Conservation (phyloP, 192 early-diverging fungal genomes). For the Coemansia sp. region DNA sequence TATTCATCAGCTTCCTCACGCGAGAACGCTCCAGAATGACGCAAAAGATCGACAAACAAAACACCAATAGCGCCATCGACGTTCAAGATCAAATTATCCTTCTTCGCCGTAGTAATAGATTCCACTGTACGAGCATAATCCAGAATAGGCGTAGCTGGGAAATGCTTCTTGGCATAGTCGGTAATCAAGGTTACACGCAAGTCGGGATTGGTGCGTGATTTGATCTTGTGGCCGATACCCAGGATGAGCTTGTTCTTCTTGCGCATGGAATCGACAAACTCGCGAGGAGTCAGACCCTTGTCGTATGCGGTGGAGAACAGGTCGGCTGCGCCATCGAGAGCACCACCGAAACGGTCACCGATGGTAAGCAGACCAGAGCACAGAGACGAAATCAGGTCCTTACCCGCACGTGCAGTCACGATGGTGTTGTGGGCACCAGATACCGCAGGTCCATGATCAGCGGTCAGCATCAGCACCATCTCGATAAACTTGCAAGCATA, state of each 20-base stretch:
- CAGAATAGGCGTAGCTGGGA: conserved; percentile 84
- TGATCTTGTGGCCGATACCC: conserved; percentile 99
- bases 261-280: conserved; percentile 94
- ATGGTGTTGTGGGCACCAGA: conserved; percentile 91
- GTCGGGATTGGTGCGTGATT: conserved; percentile 98
- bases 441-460: conserved; percentile 98
- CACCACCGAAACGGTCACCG: conserved; percentile 97
- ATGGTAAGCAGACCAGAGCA: conserved; percentile 95
- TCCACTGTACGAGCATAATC: conserved; percentile 94
- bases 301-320: conserved; percentile 92
- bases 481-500: conserved; percentile 98
- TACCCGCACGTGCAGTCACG: conserved; percentile 94
- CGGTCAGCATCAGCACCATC: conserved; percentile 99
- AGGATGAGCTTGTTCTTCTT: conserved; percentile 96
- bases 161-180: conserved; percentile 85
- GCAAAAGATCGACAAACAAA: conserved; percentile 92
- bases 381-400: conserved; percentile 95
- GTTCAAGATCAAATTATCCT: conserved; percentile 97
- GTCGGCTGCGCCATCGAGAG: conserved; percentile 95
- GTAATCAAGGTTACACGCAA: conserved; percentile 95
- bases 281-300: conserved; percentile 85
- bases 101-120: conserved; percentile 94
- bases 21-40: conserved; percentile 90
- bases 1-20: conserved; percentile 96
- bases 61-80: conserved; percentile 95